A percentile compares a stretch with the other conserved stretches of the same genome.
Conservation (phyloP, 495 filamentous ascomycete genomes). For the Penicillium desertorum region DNA sequence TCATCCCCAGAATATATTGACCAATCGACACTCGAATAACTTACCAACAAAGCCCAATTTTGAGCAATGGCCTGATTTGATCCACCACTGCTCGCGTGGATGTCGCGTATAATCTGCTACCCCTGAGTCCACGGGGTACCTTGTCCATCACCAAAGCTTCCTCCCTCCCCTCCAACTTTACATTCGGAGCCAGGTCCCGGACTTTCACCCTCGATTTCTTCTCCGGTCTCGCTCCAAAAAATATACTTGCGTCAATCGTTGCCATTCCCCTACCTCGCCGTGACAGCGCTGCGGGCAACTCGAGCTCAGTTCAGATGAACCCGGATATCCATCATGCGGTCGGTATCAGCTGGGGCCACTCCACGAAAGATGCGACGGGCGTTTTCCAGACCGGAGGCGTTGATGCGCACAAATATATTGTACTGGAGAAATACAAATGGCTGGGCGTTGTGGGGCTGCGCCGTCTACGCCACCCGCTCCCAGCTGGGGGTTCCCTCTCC, state of each 20-base stretch:
- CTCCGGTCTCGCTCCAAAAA: constrained; percentile 77
- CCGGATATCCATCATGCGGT: constrained; percentile 44
- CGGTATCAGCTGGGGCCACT: constrained; percentile 22
- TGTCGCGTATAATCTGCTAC: constrained; percentile 46
- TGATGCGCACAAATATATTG: constrained; percentile 27
- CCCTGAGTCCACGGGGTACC: constrained; percentile 14
- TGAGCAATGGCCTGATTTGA: constrained; percentile 46
- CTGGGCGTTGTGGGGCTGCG: constrained; percentile 40
- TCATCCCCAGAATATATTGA: neutral
- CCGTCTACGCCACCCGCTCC: constrained; percentile 35
- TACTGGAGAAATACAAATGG: constrained; percentile 32
- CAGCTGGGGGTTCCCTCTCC: constrained; percentile 22
- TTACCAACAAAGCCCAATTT: constrained; percentile 36
- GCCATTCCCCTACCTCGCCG: constrained; percentile 74
- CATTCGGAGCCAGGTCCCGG: constrained; percentile 33
- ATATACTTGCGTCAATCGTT: constrained; percentile 67
- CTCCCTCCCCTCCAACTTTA: constrained; percentile 32
- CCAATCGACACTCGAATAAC: neutral
- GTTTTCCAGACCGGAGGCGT: constrained; percentile 28
- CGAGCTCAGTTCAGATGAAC: constrained; percentile 40
- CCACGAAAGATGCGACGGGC: constrained; percentile 25
- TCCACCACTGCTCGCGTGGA: constrained; percentile 44
- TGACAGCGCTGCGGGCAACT: constrained; percentile 44
- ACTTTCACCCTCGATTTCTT: constrained; percentile 57
- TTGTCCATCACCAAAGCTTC: constrained; percentile 19